Conservation (phyloP, 1,284 basidiomycete species). For the Ustilago sp. region DNA sequence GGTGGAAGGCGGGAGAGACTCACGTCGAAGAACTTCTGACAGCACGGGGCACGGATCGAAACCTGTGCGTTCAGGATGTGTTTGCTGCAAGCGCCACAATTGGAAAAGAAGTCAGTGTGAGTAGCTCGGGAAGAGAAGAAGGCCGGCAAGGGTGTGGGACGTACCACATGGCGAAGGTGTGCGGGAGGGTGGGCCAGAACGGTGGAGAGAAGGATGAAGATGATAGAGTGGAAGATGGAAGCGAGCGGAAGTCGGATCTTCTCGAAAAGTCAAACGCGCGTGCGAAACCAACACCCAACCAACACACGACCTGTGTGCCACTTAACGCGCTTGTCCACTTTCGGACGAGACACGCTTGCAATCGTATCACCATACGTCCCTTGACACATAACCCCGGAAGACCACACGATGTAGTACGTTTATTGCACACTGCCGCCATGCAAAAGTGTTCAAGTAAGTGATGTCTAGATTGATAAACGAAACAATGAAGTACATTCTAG, state of each 20-base stretch:
- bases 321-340: slow-evolving; percentile 30
- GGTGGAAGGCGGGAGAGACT: slow-evolving; percentile 11
- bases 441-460: no score
- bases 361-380: neutral
- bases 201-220: neutral
- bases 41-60: slow-evolving; percentile 67
- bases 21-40: slow-evolving; percentile 68
- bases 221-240: neutral
- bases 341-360: slow-evolving; percentile 25
- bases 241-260: slow-evolving; percentile 6
- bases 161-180: slow-evolving; percentile 28
- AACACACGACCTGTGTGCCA: neutral
- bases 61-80: slow-evolving; percentile 69
- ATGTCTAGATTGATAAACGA: neutral
- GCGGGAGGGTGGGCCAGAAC: neutral
- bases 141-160: neutral
- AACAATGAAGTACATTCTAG: slow-evolving; percentile 1
- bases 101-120: neutral
- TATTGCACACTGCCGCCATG: no score
- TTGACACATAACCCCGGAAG: no score
- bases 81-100: slow-evolving; percentile 54
- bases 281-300: slow-evolving; percentile 33
- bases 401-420: no score
- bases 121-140: neutral
- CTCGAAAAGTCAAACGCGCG: slow-evolving; percentile 16